Evolutionary conservation across 2,329 filamentous ascomycete species (phyloP), one percentile per base, ranked within the genome.

Genomic region (Lomentospora prolificans): DNA sequence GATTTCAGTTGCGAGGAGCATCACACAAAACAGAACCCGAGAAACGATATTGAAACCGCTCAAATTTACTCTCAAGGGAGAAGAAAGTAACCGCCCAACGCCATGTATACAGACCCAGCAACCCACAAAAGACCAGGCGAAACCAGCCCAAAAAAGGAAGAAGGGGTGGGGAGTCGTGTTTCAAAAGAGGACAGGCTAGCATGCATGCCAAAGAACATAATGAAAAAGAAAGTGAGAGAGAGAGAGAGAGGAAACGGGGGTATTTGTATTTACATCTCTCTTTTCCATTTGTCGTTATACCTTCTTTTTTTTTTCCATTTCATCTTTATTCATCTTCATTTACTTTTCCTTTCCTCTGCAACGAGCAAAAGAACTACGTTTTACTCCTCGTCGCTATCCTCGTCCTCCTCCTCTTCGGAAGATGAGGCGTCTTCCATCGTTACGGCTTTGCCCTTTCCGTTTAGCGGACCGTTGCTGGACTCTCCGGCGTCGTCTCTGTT

Each of bases 401-500:
- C 22, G n/a, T 31, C n/a, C n/a, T n/a, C n/a, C n/a, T 53, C 31
- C 17, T 72, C 70, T 55, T 74, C 72, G 2, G 62, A 63, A 8
- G 30, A 33, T 33, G 30, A 33, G 12, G 64, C 70, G 55, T 78
- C 75, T 60, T 77, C 74, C 4, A 79, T 69, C 3, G 75, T 76
- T 9, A 68, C 75, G 3, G 72, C 73, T 57, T 65, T 75, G 1
- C 66, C 73, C 60, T 75, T 78, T 6, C 70, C 71, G 61, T 76
- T 76, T 4, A 25, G 55, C 33, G 31, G 39, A 5, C n/a, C 41
- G 41, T 19, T 19, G 19, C 19, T 24, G 41, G n/a, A 12, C 41
- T n/a, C 10, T 46, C 19, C 41, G 5, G n/a, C 19, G 3, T 46
- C 41, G 41, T 46, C 41, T 8, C 41, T 22, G n/a, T 46, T 12